phyloP scores from a whole-genome alignment of 371 early-diverging fungal genomes.

The Funneliformis caledonium region DNA sequence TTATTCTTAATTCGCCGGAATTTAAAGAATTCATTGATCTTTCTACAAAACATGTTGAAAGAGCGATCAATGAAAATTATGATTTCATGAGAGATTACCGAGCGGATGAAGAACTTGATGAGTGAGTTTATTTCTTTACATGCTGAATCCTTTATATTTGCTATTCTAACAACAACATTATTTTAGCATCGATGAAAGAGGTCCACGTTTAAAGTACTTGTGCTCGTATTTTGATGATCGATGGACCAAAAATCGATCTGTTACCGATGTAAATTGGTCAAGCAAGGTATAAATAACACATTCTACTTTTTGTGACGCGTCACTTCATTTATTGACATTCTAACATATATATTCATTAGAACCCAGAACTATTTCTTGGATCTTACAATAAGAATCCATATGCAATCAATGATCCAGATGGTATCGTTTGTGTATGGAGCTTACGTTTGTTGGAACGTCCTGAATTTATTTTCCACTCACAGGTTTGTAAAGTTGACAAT shows the following conservation, averaged over 20 bases:
- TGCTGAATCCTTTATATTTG: neutral
- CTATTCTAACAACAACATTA: neutral
- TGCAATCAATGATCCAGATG: conserved; percentile 91
- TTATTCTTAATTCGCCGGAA: conserved; percentile 72
- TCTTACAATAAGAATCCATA: conserved; percentile 89
- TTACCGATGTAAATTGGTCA: conserved; percentile 95
- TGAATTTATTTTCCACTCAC: conserved; percentile 93
- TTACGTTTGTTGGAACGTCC: conserved; percentile 86
- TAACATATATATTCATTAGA: conserved; percentile 48
- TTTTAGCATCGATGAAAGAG: conserved; percentile 61
- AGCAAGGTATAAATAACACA: conserved; percentile 59
- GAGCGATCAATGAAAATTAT: conserved; percentile 89
- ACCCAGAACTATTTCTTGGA: conserved; percentile 85
- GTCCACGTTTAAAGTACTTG: conserved; percentile 72
- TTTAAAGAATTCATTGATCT: conserved; percentile 87
- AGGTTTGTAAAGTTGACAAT: conserved; percentile 49
- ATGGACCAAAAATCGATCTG: conserved; percentile 80
- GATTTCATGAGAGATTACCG: conserved; percentile 95
- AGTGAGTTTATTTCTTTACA: conserved; percentile 48
- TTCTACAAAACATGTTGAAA: conserved; percentile 86
- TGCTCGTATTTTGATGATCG: conserved; percentile 82
- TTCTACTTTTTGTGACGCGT: neutral
- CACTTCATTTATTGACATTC: neutral
- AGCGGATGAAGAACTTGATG: conserved; percentile 62
- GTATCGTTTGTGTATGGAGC: conserved; percentile 94